Evolutionary conservation across 345 rosid genomes (phyloP).

Genomic region (Chamaenerion angustifolium): DNA sequence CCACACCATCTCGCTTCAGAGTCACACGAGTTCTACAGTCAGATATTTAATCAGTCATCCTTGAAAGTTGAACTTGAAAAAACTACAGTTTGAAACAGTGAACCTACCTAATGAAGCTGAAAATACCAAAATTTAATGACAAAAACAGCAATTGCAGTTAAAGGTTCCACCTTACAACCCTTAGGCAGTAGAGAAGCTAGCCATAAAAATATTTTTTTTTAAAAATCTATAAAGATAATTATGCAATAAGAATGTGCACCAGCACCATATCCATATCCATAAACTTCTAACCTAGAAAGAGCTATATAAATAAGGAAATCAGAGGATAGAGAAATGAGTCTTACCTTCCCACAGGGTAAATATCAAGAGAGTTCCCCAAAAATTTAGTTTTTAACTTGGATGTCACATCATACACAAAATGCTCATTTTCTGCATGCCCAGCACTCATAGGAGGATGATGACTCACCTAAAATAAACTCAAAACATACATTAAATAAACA

Average conservation of each 20-base stretch:
- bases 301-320: too few species aligned
- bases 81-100: not conserved
- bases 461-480: constrained; percentile 42
- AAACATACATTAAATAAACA: not conserved
- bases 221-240: too few species aligned
- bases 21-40: constrained; percentile 49
- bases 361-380: constrained; percentile 57
- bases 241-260: too few species aligned
- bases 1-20: constrained; percentile 55
- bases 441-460: constrained; percentile 98
- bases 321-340: not conserved
- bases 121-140: too few species aligned
- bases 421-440: constrained; percentile 85
- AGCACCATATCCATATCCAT: too few species aligned
- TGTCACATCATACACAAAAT: constrained; percentile 64
- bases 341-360: constrained; percentile 71
- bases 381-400: constrained; percentile 85
- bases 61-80: not conserved
- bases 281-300: too few species aligned
- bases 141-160: too few species aligned
- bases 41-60: not conserved
- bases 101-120: too few species aligned
- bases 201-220: too few species aligned
- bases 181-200: too few species aligned
- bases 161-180: too few species aligned